Conservation (phyloP, 164 flowering plant species). For the Magnolia officinalis region DNA sequence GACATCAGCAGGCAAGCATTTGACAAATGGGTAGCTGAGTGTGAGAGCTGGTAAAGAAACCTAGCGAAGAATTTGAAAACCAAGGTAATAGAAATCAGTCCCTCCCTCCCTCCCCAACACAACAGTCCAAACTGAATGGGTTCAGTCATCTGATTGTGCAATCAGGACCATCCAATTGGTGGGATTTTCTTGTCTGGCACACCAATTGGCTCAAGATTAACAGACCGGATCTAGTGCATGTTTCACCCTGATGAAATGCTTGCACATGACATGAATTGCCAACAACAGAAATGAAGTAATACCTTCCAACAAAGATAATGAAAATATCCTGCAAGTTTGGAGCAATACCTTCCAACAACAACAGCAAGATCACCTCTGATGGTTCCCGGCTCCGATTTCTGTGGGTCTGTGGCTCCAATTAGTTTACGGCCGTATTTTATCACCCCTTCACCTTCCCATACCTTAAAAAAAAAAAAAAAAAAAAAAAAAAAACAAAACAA, state of each 20-base stretch:
- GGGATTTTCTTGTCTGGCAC: too few relatives aligned
- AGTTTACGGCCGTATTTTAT: slow-evolving; percentile 91
- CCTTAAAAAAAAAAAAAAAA: slow-evolving; percentile 31
- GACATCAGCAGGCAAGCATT: background rate
- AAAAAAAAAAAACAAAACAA: background rate
- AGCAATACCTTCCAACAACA: slow-evolving; percentile 83
- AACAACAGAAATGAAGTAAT: background rate
- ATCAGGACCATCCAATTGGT: too few relatives aligned
- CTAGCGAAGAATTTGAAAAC: too few relatives aligned
- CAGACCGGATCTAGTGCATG: too few relatives aligned
- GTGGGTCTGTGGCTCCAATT: slow-evolving; percentile 98
- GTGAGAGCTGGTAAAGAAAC: too few relatives aligned
- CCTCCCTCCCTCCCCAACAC: too few relatives aligned
- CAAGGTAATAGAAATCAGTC: too few relatives aligned
- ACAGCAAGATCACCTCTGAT: slow-evolving; percentile 98
- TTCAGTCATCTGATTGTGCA: too few relatives aligned
- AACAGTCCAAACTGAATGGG: too few relatives aligned
- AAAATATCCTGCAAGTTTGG: background rate
- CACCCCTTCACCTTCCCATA: slow-evolving; percentile 99
- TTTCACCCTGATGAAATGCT: too few relatives aligned
- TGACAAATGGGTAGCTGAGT: too few relatives aligned
- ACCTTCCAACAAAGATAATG: background rate
- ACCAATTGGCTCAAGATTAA: too few relatives aligned
- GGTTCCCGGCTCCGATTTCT: slow-evolving; percentile 97
- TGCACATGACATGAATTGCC: background rate